These are phyloP conservation scores for Phlebopus sp. DNA, from an alignment of 1,284 basidiomycete species.

Conservation along the genomic window DNA sequence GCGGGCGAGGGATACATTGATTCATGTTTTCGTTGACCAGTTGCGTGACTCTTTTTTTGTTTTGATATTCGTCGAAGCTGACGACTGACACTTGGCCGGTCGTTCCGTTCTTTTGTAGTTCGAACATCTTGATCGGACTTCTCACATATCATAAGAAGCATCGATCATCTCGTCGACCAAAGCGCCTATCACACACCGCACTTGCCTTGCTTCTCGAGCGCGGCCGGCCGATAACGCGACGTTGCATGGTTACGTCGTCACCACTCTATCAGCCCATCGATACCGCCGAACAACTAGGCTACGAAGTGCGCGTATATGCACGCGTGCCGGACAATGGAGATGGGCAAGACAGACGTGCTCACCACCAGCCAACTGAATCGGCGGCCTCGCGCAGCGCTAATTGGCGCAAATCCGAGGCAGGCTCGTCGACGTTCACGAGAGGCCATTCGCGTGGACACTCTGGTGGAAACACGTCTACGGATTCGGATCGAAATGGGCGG, in stretches of 20 bases:
- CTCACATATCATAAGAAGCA: slow-evolving; percentile 60
- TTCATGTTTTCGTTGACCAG: slow-evolving; percentile 89
- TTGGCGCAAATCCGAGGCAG: slow-evolving; percentile 23
- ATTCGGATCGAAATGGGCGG: slow-evolving; percentile 19
- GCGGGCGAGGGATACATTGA: slow-evolving; percentile 51
- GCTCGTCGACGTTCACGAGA: slow-evolving; percentile 12
- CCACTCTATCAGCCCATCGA: slow-evolving; percentile 83
- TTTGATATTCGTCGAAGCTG: slow-evolving; percentile 2
- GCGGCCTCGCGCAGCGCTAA: slow-evolving; percentile 11
- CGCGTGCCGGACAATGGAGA: slow-evolving; percentile 74
- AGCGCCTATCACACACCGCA: slow-evolving; percentile 65
- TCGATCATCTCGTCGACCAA: slow-evolving; percentile 32
- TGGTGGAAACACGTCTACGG: slow-evolving; percentile 31
- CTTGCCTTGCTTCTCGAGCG: slow-evolving; percentile 72
- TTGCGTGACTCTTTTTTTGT: slow-evolving; percentile 40
- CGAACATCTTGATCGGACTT: slow-evolving; percentile 81
- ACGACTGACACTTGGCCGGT: not conserved
- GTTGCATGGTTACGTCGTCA: slow-evolving; percentile 77
- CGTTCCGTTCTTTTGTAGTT: slow-evolving; percentile 41
- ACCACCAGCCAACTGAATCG: slow-evolving; percentile 13
- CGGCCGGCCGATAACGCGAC: slow-evolving; percentile 62
- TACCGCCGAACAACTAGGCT: slow-evolving; percentile 69
- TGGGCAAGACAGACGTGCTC: slow-evolving; percentile 46
- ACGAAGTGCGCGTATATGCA: slow-evolving; percentile 74
- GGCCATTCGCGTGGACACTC: slow-evolving; percentile 26